phyloP scores from a whole-genome alignment of 2,329 filamentous ascomycete genomes.

The Aspergillus sp. region DNA sequence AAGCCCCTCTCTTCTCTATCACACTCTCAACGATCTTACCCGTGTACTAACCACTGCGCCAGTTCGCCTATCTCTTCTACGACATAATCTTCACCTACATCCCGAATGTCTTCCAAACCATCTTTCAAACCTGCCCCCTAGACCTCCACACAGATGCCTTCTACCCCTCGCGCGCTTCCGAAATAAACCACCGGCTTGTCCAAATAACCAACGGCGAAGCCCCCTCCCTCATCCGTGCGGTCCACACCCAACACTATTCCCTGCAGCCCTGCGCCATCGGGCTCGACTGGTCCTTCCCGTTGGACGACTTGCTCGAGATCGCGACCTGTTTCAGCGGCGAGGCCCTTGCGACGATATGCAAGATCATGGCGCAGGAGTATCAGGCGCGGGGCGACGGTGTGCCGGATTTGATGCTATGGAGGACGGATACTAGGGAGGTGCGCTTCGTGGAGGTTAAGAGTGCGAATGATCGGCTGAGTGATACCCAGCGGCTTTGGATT shows the following conservation, averaged over 20 bases:
- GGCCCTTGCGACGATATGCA: conserved; percentile 80
- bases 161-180: conserved; percentile 78
- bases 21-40: too few species aligned
- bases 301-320: conserved; percentile 77
- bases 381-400: conserved; percentile 80
- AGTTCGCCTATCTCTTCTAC: conserved; percentile 84
- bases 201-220: conserved; percentile 84
- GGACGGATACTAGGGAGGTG: conserved; percentile 58
- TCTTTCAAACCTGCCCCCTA: conserved; percentile 89
- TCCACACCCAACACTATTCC: conserved; percentile 69
- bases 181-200: conserved; percentile 84
- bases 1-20: conserved; percentile 10
- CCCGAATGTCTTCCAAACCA: conserved; percentile 95
- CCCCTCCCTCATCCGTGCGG: conserved; percentile 61
- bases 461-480: conserved; percentile 88
- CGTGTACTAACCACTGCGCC: neutral
- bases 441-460: conserved; percentile 81
- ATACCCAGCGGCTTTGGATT: conserved; percentile 96
- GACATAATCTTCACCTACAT: conserved; percentile 91
- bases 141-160: conserved; percentile 94
- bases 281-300: conserved; percentile 82
- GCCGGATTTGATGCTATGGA: conserved; percentile 91
- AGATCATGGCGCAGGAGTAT: conserved; percentile 95
- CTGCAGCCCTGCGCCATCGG: conserved; percentile 83
- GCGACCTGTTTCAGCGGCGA: conserved; percentile 74